Evolutionary conservation across 148 eudicot species (phyloP).

Genomic region (Vaccinium corymbosum): DNA sequence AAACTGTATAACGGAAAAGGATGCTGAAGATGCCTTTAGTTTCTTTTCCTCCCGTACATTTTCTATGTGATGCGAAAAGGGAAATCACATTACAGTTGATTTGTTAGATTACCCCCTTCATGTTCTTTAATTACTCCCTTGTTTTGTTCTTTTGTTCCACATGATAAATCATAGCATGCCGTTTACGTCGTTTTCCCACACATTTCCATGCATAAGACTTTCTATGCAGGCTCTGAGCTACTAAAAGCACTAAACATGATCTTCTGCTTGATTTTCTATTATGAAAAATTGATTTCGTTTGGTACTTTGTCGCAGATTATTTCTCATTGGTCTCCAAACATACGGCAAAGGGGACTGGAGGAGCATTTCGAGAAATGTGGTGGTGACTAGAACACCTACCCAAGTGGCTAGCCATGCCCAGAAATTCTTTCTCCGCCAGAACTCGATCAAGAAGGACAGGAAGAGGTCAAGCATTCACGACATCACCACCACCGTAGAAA

Average conservation of each 20-base stretch:
- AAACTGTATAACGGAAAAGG: background rate
- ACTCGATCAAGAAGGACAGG: slow-evolving; percentile 54
- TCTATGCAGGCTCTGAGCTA: background rate
- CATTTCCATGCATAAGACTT: background rate
- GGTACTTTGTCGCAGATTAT: slow-evolving; percentile 30
- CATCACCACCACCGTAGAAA: slow-evolving; percentile 47
- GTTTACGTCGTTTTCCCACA: background rate
- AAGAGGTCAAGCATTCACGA: slow-evolving; percentile 75
- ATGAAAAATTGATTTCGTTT: background rate
- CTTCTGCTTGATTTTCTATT: background rate
- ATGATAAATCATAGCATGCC: background rate
- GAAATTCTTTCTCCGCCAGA: slow-evolving; percentile 58
- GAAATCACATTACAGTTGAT: background rate
- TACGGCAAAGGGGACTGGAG: slow-evolving; percentile 77
- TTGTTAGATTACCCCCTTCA: too few relatives aligned
- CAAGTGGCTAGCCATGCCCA: slow-evolving; percentile 80
- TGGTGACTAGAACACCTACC: slow-evolving; percentile 61
- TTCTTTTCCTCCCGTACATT: background rate
- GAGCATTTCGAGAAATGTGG: slow-evolving; percentile 66
- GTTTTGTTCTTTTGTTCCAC: background rate
- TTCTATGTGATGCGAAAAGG: background rate
- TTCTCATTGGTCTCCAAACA: slow-evolving; percentile 46
- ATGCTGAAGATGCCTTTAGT: background rate
- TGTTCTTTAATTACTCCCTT: background rate
- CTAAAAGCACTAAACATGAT: background rate